Evolutionary conservation across 306 rosid genomes (phyloP), one percentile per base, ranked within the genome.

Genomic region (Cotoneaster glaucophyllus): DNA sequence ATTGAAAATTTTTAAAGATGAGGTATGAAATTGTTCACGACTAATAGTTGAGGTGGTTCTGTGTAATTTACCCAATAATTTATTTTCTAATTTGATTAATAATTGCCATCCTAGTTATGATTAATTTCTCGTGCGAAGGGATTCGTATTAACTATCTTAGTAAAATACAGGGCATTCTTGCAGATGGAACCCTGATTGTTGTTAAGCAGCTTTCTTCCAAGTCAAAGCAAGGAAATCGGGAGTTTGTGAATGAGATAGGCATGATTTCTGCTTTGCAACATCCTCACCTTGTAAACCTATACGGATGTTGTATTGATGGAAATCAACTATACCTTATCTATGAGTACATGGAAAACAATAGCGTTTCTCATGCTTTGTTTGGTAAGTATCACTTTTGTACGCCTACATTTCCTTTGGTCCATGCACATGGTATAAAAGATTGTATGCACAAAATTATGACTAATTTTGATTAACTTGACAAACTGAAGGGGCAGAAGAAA

Each of bases 191-290:
- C 48, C 74, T 75, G 21, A 84, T 95, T 81, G 97, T 96, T 11
- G 97, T 92, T 54, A 95, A 95, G 76, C 96, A 95, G 50, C 93
- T 95, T 4, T 95, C 97, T 6, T 80, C 98, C 34, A 95, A 87
- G 78, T 95, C 98, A 70, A 95, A 86, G 82, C 96, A 95, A 84
- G 98, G 98, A 52, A 95, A 90, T 77, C 96, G 96, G 0, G 98
- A 95, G 79, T 95, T 92, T 52, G 86, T 95, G 28, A 92, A 75
- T 5, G 98, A 95, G 89, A 92, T 94, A 69, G 98, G 98, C 77
- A 94, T 94, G 97, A 92, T 92, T 81, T 94, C 98, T 25, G 95
- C 93, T 26, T 70, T 94, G 82, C 98, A 88, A 74, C 98, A 94
- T 76, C 98, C 96, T 54, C 87, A 94, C 75, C 98, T 94, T 53